Evolutionary conservation across 306 rosid species (phyloP).

Genomic region (Pyrus bretschneideri): DNA sequence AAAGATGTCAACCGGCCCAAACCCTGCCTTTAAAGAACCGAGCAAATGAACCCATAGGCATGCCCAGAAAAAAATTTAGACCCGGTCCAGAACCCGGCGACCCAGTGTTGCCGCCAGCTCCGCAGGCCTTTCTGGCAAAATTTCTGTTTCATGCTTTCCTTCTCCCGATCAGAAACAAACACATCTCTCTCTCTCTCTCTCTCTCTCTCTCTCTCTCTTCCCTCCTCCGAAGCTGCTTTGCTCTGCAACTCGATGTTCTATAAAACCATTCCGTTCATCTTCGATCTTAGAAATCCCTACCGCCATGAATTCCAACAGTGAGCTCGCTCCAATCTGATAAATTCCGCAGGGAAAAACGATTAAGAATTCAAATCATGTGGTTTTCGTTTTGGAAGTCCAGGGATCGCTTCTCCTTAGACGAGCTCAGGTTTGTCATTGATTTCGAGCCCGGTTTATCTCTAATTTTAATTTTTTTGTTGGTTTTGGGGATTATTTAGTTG

Average conservation of each 20-base stretch:
- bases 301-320: constrained; percentile 3
- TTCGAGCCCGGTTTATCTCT: constrained; percentile 1
- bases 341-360: not conserved
- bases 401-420: constrained; percentile 80
- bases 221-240: constrained; percentile 29
- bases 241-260: constrained; percentile 19
- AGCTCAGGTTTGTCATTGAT: constrained; percentile 53
- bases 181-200: not conserved
- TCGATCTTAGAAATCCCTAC: not conserved
- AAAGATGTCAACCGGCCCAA: not conserved
- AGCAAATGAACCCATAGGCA: not conserved
- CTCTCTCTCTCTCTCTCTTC: too few species aligned
- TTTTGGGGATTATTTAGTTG: not conserved
- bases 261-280: constrained; percentile 2
- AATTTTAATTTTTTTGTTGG: not conserved
- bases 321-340: not conserved
- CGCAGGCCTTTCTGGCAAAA: constrained; percentile 9
- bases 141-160: not conserved
- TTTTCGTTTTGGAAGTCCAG: constrained; percentile 76
- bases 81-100: not conserved
- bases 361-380: constrained; percentile 61
- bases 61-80: not conserved
- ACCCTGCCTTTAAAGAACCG: not conserved
- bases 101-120: constrained; percentile 4
- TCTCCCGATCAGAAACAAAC: not conserved